These are phyloP conservation scores for Paecilomyces sp. DNA, from an alignment of 2,329 filamentous ascomycete species.

Conservation along the genomic window DNA sequence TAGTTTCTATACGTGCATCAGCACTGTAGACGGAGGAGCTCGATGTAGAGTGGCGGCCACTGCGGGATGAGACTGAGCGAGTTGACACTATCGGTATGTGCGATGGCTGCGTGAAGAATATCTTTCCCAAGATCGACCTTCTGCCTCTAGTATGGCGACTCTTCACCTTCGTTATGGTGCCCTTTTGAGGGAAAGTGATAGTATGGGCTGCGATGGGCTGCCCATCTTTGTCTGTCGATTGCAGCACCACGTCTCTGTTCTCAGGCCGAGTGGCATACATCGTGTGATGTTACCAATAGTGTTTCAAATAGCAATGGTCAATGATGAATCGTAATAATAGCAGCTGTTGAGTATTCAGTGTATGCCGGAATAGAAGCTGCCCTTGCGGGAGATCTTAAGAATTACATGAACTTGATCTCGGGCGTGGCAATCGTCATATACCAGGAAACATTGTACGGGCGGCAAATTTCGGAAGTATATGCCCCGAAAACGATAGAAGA, in stretches of 20 bases:
- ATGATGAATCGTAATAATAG: neutral
- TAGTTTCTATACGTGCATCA: neutral
- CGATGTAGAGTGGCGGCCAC: neutral
- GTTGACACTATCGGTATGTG: neutral
- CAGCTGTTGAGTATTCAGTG: no score
- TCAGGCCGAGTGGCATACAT: neutral
- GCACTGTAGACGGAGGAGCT: neutral
- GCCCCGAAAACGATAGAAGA: neutral
- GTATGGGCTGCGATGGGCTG: neutral
- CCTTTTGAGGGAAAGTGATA: neutral
- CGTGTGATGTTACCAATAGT: neutral
- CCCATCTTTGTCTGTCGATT: neutral
- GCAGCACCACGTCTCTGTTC: neutral
- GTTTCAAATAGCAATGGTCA: neutral
- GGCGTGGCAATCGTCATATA: neutral
- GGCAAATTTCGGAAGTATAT: neutral
- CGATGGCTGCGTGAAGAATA: neutral
- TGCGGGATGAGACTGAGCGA: neutral
- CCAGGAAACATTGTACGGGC: neutral
- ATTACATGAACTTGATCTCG: neutral
- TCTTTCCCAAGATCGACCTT: neutral
- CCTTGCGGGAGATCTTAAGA: neutral
- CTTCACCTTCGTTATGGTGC: neutral
- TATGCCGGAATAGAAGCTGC: neutral
- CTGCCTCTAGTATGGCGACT: neutral